Evolutionary conservation across 441 rosid genomes (phyloP).

Genomic region (Corymbia calophylla): DNA sequence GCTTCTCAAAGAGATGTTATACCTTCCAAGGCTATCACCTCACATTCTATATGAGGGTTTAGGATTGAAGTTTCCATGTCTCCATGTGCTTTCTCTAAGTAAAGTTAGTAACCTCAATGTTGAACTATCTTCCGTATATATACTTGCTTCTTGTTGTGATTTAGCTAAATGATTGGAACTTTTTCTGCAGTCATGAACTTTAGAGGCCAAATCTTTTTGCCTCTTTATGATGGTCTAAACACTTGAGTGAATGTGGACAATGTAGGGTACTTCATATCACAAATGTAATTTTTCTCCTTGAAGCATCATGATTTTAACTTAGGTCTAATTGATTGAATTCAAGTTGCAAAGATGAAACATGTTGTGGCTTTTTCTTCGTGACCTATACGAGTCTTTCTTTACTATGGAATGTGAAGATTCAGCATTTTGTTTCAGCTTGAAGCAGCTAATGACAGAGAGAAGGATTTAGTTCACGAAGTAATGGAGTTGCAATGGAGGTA

Average conservation of each 20-base stretch:
- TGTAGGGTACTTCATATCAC: neutral
- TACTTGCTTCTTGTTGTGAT: neutral
- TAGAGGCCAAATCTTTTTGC: neutral
- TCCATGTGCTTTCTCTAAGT: neutral
- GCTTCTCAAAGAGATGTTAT: neutral
- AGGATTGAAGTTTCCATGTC: neutral
- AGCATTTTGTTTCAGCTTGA: slow-evolving; percentile 47
- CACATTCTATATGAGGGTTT: neutral
- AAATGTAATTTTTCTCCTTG: neutral
- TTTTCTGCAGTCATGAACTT: neutral
- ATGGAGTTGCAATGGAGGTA: slow-evolving; percentile 93
- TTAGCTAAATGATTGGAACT: neutral
- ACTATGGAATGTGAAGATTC: neutral
- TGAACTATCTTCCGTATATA: neutral
- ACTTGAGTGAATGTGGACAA: neutral
- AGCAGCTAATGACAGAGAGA: slow-evolving; percentile 84
- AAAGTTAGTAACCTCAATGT: neutral
- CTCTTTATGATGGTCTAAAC: neutral
- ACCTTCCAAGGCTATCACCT: neutral
- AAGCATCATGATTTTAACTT: neutral
- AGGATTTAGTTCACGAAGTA: slow-evolving; percentile 75
- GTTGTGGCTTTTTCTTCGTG: neutral
- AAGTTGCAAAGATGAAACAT: neutral
- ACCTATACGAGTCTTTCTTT: neutral
- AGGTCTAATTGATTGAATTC: neutral